Evolutionary conservation across 148 eudicot species (phyloP).

Genomic region (Fagopyrum esculentum): DNA sequence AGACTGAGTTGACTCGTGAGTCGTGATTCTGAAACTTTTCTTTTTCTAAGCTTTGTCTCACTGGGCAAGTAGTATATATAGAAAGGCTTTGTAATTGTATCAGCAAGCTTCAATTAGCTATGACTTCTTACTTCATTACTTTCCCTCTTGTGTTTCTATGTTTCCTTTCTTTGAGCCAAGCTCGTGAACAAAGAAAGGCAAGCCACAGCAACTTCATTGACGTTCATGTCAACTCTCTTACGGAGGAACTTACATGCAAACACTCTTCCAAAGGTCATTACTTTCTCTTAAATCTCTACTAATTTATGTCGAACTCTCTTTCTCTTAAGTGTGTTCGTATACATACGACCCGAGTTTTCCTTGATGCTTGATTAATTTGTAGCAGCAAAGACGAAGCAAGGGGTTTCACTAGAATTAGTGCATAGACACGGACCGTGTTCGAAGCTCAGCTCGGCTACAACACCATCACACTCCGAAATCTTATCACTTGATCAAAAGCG

Average conservation of each 20-base stretch:
- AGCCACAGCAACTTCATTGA: neutral
- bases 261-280: slow-evolving; percentile 3
- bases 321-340: neutral
- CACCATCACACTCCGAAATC: slow-evolving; percentile 27
- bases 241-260: neutral
- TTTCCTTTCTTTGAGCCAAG: neutral
- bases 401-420: neutral
- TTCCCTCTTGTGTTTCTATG: neutral
- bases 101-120: neutral
- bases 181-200: neutral
- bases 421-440: slow-evolving; percentile 10
- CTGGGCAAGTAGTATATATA: slow-evolving; percentile 3
- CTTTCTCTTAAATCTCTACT: neutral
- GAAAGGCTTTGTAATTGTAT: neutral
- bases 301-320: neutral
- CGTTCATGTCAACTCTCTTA: slow-evolving; percentile 4
- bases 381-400: neutral
- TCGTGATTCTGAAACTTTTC: too few relatives aligned
- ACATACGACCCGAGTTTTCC: too few relatives aligned
- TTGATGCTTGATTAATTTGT: neutral
- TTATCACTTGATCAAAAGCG: slow-evolving; percentile 44
- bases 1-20: too few relatives aligned
- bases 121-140: neutral
- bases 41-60: neutral
- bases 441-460: neutral